phyloP scores from a whole-genome alignment of 306 rosid genomes.

The Hippophae tibetana region DNA sequence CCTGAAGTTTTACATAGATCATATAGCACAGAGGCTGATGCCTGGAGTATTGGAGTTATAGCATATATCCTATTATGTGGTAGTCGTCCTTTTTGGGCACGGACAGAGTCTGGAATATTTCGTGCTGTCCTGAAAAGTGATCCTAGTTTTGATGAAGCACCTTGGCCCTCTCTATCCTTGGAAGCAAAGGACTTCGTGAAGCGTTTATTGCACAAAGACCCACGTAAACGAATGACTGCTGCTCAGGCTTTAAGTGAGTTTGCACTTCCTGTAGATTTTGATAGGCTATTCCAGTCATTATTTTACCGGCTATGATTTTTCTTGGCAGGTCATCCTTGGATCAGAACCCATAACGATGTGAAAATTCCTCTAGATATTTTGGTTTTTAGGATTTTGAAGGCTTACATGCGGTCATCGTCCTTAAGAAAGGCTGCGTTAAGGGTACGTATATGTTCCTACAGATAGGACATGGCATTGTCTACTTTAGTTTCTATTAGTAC shows the following conservation, averaged over 20 bases:
- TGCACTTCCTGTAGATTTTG: slow-evolving; percentile 11
- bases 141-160: slow-evolving; percentile 88
- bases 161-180: slow-evolving; percentile 81
- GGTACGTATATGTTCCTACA: slow-evolving; percentile 44
- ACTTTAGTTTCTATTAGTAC: slow-evolving; percentile 5
- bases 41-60: slow-evolving; percentile 95
- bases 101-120: slow-evolving; percentile 93
- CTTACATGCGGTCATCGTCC: slow-evolving; percentile 79
- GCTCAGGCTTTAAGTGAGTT: slow-evolving; percentile 89
- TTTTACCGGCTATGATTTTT: slow-evolving; percentile 19
- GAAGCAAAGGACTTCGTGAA: slow-evolving; percentile 95
- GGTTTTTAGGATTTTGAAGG: slow-evolving; percentile 77
- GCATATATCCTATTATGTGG: slow-evolving; percentile 97
- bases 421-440: slow-evolving; percentile 97
- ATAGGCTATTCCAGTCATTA: slow-evolving; percentile 12
- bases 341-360: slow-evolving; percentile 50
- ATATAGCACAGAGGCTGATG: slow-evolving; percentile 91
- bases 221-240: slow-evolving; percentile 90
- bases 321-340: slow-evolving; percentile 95
- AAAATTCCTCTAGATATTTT: slow-evolving; percentile 80
- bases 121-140: slow-evolving; percentile 92
- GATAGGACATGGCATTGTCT: slow-evolving; percentile 9
- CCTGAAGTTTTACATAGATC: slow-evolving; percentile 98
- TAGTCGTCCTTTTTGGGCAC: slow-evolving; percentile 99
- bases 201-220: slow-evolving; percentile 82